phyloP scores from a whole-genome alignment of 352 stramenopile species.

The Globisporangium carolinianum region DNA sequence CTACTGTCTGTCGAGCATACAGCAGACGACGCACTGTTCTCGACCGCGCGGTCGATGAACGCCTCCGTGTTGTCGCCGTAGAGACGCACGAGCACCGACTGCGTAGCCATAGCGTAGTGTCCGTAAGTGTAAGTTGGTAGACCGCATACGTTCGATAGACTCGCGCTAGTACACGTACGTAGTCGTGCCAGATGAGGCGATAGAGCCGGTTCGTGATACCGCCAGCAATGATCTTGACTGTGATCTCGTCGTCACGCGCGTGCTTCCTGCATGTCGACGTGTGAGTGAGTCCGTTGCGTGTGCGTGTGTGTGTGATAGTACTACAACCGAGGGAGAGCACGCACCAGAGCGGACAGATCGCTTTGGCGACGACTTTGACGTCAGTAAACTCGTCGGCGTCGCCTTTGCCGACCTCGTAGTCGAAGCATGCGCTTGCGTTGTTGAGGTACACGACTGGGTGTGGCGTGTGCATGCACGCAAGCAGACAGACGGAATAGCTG shows the following conservation, averaged over 20 bases:
- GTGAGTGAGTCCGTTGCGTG: neutral
- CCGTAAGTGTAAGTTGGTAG: neutral
- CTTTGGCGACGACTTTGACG: constrained; percentile 63
- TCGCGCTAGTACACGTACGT: constrained; percentile 19
- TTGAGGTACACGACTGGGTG: constrained; percentile 70
- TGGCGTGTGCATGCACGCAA: neutral
- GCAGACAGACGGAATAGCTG: neutral
- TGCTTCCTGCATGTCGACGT: constrained; percentile 23
- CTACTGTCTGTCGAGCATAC: no score
- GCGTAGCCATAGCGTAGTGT: neutral
- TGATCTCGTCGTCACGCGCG: constrained; percentile 54
- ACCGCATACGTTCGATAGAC: neutral
- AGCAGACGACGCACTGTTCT: constrained; percentile 69
- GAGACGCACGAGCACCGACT: constrained; percentile 85
- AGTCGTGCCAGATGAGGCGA: constrained; percentile 62
- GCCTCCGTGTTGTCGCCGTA: constrained; percentile 92
- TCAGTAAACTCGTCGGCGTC: constrained; percentile 73
- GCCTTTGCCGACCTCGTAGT: constrained; percentile 59
- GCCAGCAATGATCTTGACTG: constrained; percentile 81
- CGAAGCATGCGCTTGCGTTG: constrained; percentile 62
- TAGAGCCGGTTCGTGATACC: constrained; percentile 93
- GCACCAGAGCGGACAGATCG: constrained; percentile 63
- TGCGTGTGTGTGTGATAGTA: neutral
- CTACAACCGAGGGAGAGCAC: neutral
- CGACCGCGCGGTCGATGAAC: constrained; percentile 88